A percentile compares a stretch with the other conserved stretches of the same genome.
Evolutionary conservation across 805 yeast species (phyloP).

Genomic region (Kodamaea leandrae): DNA sequence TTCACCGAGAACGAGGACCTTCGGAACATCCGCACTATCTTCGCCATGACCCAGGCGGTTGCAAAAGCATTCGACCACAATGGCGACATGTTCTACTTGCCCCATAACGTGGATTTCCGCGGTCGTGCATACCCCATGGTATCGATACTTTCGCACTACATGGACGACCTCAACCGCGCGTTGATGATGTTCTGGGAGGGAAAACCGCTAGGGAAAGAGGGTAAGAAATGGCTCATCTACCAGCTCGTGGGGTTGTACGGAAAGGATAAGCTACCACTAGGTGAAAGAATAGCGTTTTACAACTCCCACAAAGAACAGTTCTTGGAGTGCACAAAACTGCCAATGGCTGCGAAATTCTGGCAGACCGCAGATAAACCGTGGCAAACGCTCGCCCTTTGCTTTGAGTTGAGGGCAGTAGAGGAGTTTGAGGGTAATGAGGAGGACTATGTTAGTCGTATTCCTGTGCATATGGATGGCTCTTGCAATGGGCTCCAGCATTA

Average conservation of each 20-base stretch:
- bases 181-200: conserved; percentile 39
- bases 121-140: conserved; percentile 42
- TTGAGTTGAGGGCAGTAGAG: conserved; percentile 26
- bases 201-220: conserved; percentile 33
- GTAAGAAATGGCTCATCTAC: conserved; percentile 38
- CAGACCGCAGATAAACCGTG: conserved; percentile 43
- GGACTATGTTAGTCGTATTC: conserved; percentile 28
- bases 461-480: conserved; percentile 44
- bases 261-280: conserved; percentile 23
- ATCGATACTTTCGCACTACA: conserved; percentile 33
- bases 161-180: conserved; percentile 34
- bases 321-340: conserved; percentile 26
- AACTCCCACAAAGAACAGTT: conserved; percentile 22
- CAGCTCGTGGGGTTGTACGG: conserved; percentile 38
- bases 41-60: conserved; percentile 18
- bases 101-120: conserved; percentile 40
- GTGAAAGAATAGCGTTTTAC: conserved; percentile 27
- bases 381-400: conserved; percentile 36
- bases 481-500: conserved; percentile 48
- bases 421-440: conserved; percentile 16
- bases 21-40: conserved; percentile 19
- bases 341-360: conserved; percentile 26
- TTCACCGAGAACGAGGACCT: conserved; percentile 8
- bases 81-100: conserved; percentile 37
- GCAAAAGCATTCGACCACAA: conserved; percentile 26